phyloP scores from a whole-genome alignment of 176 grass and related monocot genomes.

The Puya raimondii region DNA sequence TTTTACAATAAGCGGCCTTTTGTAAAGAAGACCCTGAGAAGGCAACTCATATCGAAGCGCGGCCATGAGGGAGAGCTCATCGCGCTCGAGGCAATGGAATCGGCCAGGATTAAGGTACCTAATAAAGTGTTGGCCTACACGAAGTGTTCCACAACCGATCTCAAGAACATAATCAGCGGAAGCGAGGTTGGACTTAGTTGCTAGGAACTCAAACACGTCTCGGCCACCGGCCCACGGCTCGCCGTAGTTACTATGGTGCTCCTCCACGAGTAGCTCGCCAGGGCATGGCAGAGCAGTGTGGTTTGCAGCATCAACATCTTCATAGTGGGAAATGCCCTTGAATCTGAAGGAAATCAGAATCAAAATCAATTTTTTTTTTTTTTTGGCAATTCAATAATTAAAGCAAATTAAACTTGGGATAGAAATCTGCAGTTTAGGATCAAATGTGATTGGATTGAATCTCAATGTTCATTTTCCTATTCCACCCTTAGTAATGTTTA shows the following conservation, averaged over 20 bases:
- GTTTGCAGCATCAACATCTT: conserved; percentile 30
- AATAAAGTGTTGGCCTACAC: conserved; percentile 87
- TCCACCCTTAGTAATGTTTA: no score
- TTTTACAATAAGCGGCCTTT: conserved; percentile 65
- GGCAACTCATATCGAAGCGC: conserved; percentile 75
- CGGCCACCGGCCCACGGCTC: conserved; percentile 87
- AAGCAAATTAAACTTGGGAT: not conserved
- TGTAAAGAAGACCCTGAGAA: conserved; percentile 65
- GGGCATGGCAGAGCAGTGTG: conserved; percentile 72
- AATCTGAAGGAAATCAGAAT: conserved; percentile 29
- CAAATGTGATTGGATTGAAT: no score
- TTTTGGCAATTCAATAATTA: not conserved
- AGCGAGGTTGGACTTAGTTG: conserved; percentile 31
- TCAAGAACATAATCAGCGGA: conserved; percentile 61
- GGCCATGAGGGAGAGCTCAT: conserved; percentile 82
- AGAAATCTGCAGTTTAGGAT: no score
- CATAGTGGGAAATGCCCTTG: conserved; percentile 85
- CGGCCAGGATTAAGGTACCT: conserved; percentile 52
- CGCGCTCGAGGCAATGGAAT: conserved; percentile 90
- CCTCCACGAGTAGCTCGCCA: conserved; percentile 74
- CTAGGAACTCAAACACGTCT: conserved; percentile 80
- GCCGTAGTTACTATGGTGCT: conserved; percentile 96
- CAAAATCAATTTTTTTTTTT: conserved; percentile 12
- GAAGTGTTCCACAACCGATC: conserved; percentile 87
- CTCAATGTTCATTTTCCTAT: no score